Evolutionary conservation across 352 stramenopile species (phyloP).

Genomic region (Halophytophthora batemanensis): DNA sequence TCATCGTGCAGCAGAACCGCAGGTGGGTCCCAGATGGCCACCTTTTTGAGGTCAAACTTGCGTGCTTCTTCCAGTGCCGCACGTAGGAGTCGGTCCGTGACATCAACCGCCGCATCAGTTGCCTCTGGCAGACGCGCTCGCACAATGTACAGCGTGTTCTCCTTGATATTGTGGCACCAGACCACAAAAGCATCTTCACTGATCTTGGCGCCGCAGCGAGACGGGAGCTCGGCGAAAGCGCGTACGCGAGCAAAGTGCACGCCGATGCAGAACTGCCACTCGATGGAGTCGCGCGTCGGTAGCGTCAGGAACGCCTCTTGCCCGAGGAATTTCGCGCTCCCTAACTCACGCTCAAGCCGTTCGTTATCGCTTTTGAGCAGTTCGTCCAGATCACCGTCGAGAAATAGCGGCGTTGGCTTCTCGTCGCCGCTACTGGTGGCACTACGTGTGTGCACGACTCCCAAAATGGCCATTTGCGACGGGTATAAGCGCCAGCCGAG

Average conservation of each 20-base stretch:
- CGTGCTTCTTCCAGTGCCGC: constrained; percentile 36
- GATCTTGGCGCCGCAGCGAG: constrained; percentile 35
- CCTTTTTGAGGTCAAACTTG: constrained; percentile 36
- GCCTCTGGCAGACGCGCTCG: constrained; percentile 33
- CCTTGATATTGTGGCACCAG: constrained; percentile 69
- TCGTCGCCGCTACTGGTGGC: neutral
- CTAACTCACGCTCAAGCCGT: constrained; percentile 30
- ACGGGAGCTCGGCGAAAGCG: constrained; percentile 30
- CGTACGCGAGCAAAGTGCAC: constrained; percentile 40
- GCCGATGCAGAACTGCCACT: constrained; percentile 68
- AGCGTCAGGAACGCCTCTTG: constrained; percentile 42
- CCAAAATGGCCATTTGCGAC: constrained; percentile 38
- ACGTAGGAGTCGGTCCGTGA: constrained; percentile 23
- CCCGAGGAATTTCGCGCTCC: constrained; percentile 18
- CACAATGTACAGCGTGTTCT: constrained; percentile 49
- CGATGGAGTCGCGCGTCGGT: constrained; percentile 49
- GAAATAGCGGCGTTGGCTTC: constrained; percentile 16
- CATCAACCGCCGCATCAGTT: constrained; percentile 7
- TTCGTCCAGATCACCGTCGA: constrained; percentile 36
- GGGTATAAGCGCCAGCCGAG: constrained; percentile 55
- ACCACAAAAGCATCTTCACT: constrained; percentile 46
- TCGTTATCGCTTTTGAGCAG: constrained; percentile 43
- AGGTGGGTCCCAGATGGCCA: constrained; percentile 46
- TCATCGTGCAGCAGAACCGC: constrained; percentile 14
- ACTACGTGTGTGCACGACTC: constrained; percentile 14